phyloP scores from a whole-genome alignment of 202 grass and related monocot genomes.

The Zizania palustris region DNA sequence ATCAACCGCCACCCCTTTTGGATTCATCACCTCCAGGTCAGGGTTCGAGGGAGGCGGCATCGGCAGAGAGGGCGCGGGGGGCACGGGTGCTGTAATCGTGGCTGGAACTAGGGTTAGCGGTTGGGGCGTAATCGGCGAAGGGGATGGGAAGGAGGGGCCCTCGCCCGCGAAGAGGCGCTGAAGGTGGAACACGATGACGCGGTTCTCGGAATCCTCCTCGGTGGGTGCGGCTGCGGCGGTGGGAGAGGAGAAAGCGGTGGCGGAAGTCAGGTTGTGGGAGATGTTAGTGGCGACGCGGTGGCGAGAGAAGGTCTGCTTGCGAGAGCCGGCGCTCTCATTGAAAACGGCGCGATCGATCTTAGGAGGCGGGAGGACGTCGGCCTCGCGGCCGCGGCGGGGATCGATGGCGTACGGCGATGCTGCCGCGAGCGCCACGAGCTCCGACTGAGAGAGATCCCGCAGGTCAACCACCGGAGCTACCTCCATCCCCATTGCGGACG shows the following conservation, averaged over 20 bases:
- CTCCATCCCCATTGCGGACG: constrained; percentile 69
- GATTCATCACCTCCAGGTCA: constrained; percentile 68
- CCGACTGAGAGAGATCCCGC: constrained; percentile 61
- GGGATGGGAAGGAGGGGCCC: constrained; percentile 50
- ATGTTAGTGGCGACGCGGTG: constrained; percentile 62
- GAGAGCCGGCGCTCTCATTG: constrained; percentile 98
- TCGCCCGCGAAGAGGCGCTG: constrained; percentile 60
- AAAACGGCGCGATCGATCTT: constrained; percentile 96
- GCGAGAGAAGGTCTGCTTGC: constrained; percentile 95
- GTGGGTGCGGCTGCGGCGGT: constrained; percentile 22
- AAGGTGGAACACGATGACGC: constrained; percentile 69
- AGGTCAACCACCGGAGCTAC: constrained; percentile 69
- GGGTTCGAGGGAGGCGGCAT: constrained; percentile 40
- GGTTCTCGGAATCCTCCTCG: constrained; percentile 69
- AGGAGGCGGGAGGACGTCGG: constrained; percentile 60
- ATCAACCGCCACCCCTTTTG: constrained; percentile 65
- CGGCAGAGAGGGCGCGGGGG: constrained; percentile 19
- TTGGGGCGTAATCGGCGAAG: constrained; percentile 30
- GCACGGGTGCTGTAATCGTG: constrained; percentile 8
- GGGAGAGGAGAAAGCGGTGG: constrained; percentile 40
- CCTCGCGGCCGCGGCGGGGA: constrained; percentile 47
- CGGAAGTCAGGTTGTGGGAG: constrained; percentile 40
- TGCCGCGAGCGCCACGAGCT: constrained; percentile 59
- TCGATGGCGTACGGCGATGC: constrained; percentile 60
- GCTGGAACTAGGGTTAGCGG: constrained; percentile 60